phyloP scores from a whole-genome alignment of 1,139 yeast genomes.

The Insectozyma bohioensis region DNA sequence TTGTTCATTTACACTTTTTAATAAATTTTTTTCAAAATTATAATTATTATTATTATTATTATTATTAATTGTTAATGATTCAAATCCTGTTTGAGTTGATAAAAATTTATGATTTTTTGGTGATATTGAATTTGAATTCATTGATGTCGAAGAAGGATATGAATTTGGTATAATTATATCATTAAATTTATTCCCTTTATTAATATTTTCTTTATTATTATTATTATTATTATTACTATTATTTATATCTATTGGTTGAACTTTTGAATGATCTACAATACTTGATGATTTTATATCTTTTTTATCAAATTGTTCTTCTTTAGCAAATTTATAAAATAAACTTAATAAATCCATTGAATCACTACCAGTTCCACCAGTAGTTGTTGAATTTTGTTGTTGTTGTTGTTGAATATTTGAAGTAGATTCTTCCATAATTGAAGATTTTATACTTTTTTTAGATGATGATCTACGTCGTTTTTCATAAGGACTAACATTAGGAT shows the following conservation, averaged over 20 bases:
- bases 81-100: slow-evolving; percentile 4
- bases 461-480: slow-evolving; percentile 22
- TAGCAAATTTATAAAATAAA: slow-evolving; percentile 43
- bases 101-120: slow-evolving; percentile 14
- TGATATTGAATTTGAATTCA: slow-evolving; percentile 16
- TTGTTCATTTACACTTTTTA: slow-evolving; percentile 34
- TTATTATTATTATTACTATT: background rate
- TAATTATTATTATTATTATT: slow-evolving; percentile 5
- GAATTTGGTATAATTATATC: slow-evolving; percentile 5
- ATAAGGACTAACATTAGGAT: too few species aligned
- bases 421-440: slow-evolving; percentile 14
- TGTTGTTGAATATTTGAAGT: slow-evolving; percentile 3
- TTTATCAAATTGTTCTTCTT: slow-evolving; percentile 28
- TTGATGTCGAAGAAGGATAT: slow-evolving; percentile 4
- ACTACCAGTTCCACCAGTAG: too few species aligned
- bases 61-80: slow-evolving; percentile 2
- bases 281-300: too few species aligned
- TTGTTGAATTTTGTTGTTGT: background rate
- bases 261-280: slow-evolving; percentile 10
- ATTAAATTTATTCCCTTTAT: too few species aligned
- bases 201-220: slow-evolving; percentile 4
- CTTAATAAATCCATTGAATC: slow-evolving; percentile 39
- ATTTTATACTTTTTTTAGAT: slow-evolving; percentile 23
- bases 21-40: slow-evolving; percentile 23
- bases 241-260: slow-evolving; percentile 17